Evolutionary conservation across 257 asterid genomes (phyloP), one percentile per base, ranked within the genome.

Genomic region (Asclepias syriaca): DNA sequence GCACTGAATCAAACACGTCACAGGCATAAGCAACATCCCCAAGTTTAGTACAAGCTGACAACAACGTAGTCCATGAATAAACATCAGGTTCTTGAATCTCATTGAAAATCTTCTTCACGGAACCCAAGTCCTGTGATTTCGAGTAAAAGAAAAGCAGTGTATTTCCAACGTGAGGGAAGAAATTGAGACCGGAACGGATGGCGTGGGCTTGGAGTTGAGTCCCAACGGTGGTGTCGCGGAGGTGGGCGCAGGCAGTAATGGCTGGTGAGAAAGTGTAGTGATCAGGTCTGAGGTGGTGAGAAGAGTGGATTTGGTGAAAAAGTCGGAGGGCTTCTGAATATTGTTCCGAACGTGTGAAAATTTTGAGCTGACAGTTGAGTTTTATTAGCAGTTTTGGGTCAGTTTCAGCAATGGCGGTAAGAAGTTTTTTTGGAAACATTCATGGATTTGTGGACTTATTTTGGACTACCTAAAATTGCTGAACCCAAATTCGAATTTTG

Each of bases 241-340:
- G 71, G 77, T 84, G 72, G 74, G 92, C 86, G 55, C 87, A 88
- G 58, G 92, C 95, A 2, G 92, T 75, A 78, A 93, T 79, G 81
- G 91, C 84, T 13, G 89, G 84, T 14, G 98, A 91, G 43, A 93
- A 67, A 9, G 98, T 85, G 84, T 86, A 93, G 24, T 90, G 88
- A 71, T 93, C 96, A 9, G 98, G 96, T 80, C 72, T 79, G 43
- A 85, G 79, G 59, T 54, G 78, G 82, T 55, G 74, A 79, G 87
- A 87, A 10, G 95, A 88, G 56, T 83, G 90, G 19, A 86, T 80
- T 70, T 77, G 81, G 40, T 51, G 75, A 86, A 89, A 89, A 66
- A 89, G 87, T 40, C 37, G 68, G 77, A 93, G 87, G 72, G 91
- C 80, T 9, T 83, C 76, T 0, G 69, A 70, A 81, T 67, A 87